Evolutionary conservation across 23 red algal genomes (phyloP).

Genomic region (Pyropia yezoensis): DNA sequence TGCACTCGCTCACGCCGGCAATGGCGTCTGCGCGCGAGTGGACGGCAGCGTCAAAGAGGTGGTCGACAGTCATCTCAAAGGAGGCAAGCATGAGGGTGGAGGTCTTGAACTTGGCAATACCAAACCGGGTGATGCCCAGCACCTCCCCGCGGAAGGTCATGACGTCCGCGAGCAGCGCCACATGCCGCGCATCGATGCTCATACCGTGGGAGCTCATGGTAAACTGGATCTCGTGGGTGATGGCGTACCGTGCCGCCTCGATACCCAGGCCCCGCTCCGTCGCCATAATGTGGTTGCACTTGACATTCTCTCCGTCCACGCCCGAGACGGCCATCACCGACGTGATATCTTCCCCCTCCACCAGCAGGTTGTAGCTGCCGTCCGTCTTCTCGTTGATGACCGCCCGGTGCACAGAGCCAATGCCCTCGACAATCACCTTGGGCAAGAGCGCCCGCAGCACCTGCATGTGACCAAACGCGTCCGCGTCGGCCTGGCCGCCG

Average conservation of each 20-base stretch:
- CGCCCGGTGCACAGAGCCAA: constrained; percentile 49
- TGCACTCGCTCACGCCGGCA: constrained; percentile 78
- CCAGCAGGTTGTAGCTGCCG: constrained; percentile 55
- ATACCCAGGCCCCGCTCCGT: constrained; percentile 86
- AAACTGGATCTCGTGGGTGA: constrained; percentile 70
- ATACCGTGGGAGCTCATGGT: constrained; percentile 87
- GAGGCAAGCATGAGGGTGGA: constrained; percentile 94
- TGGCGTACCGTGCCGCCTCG: constrained; percentile 76
- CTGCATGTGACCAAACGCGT: constrained; percentile 6
- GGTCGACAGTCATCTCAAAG: constrained; percentile 99
- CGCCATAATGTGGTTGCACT: constrained; percentile 91
- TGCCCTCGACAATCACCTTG: constrained; percentile 63
- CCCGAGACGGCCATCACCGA: constrained; percentile 78
- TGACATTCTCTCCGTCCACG: constrained; percentile 45
- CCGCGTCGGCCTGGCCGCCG: neutral
- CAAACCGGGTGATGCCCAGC: constrained; percentile 81
- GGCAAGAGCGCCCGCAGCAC: constrained; percentile 15
- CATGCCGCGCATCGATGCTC: constrained; percentile 76
- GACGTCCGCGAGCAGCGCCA: constrained; percentile 86
- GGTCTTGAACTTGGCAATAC: constrained; percentile 88
- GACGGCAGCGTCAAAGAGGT: constrained; percentile 97
- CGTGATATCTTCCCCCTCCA: constrained; percentile 61
- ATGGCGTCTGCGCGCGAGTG: constrained; percentile 69
- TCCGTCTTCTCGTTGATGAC: constrained; percentile 53
- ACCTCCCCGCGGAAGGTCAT: constrained; percentile 80